Evolutionary conservation across 805 yeast species (phyloP).

Genomic region (Candida stauntonica): DNA sequence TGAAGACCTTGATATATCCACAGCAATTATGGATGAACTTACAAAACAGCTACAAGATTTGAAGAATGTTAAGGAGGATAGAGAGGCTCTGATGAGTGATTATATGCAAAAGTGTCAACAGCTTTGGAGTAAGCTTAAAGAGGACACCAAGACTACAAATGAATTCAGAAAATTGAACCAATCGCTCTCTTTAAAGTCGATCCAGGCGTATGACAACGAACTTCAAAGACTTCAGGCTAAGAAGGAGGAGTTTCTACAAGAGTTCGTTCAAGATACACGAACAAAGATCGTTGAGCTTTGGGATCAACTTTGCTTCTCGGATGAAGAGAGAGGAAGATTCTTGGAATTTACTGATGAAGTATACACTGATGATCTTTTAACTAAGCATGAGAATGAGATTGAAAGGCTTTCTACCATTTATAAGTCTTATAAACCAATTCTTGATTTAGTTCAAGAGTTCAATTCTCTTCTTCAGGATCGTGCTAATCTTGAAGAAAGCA

Average conservation of each 20-base stretch:
- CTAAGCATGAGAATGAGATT: constrained; percentile 62
- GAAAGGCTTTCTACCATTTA: constrained; percentile 44
- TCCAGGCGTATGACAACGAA: constrained; percentile 52
- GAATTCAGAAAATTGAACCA: constrained; percentile 40
- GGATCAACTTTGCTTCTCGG: constrained; percentile 55
- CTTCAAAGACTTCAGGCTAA: constrained; percentile 51
- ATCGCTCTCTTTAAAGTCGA: constrained; percentile 41
- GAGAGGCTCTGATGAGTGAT: constrained; percentile 14
- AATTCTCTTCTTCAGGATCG: constrained; percentile 57
- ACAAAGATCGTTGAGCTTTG: constrained; percentile 56
- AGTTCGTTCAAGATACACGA: constrained; percentile 62
- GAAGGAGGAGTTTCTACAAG: constrained; percentile 61
- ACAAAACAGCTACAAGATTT: constrained; percentile 10
- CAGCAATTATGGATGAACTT: constrained; percentile 12
- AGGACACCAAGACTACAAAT: constrained; percentile 37
- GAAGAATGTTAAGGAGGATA: constrained; percentile 11
- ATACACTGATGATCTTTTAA: constrained; percentile 57
- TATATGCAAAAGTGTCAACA: constrained; percentile 38
- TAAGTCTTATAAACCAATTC: constrained; percentile 47
- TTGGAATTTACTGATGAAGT: constrained; percentile 34
- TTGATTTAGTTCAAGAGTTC: constrained; percentile 52
- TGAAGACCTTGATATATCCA: constrained; percentile 13
- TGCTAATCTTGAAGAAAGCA: constrained; percentile 56
- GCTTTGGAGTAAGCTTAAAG: constrained; percentile 56
- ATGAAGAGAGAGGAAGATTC: constrained; percentile 46